Percentiles rank a stretch among this genome's conserved stretches.
phyloP scores from a whole-genome alignment of 441 rosid species.

The Populus hybrid region DNA sequence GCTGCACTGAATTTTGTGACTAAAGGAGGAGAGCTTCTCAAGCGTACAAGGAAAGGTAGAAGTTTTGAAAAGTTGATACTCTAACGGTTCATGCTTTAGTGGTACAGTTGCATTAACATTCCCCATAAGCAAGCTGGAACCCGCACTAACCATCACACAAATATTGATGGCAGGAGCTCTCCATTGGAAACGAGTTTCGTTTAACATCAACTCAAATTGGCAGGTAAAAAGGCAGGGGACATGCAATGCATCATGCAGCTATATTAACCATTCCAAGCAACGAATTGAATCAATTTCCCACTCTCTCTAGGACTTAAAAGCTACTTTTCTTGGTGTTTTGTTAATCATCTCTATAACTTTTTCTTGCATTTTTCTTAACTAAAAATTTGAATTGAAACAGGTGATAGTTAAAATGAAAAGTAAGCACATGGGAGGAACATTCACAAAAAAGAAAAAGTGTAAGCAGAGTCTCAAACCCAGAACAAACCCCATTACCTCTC shows the following conservation, averaged over 20 bases:
- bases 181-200: conserved; percentile 92
- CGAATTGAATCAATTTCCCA: not conserved
- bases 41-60: conserved; percentile 92
- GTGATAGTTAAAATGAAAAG: conserved; percentile 89
- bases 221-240: conserved; percentile 47
- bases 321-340: not conserved
- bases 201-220: conserved; percentile 68
- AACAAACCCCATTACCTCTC: conserved; percentile 10
- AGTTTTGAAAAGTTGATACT: conserved; percentile 1
- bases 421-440: conserved; percentile 89
- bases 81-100: not conserved
- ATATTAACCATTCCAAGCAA: not conserved
- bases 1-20: conserved; percentile 62
- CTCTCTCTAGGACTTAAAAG: not conserved
- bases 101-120: not conserved
- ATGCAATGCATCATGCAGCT: not conserved
- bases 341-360: not conserved
- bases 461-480: conserved; percentile 32
- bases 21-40: conserved; percentile 82
- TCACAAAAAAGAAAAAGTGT: conserved; percentile 87
- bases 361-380: not conserved
- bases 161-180: conserved; percentile 60
- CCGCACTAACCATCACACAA: conserved; percentile 10
- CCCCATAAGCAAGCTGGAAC: not conserved
- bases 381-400: conserved; percentile 32